Base-by-base conservation (phyloP, 2,329 filamentous ascomycete species). In the Colletotrichum gloeosporioides region DNA sequence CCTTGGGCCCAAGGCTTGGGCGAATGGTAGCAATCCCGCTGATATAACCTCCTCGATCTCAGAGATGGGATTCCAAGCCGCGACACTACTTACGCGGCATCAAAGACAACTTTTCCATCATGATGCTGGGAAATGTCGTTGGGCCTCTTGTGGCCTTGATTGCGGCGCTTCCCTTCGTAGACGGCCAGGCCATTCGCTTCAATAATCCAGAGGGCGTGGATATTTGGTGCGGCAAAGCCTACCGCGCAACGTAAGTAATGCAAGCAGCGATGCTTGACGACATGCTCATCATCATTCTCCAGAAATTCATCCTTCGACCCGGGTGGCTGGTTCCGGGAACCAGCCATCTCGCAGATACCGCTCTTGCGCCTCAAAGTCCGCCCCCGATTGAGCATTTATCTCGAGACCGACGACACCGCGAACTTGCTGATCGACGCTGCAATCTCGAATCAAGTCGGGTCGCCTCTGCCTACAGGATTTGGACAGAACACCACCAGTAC, bases 371-470 rank as follows among this genome's bases (percentile, higher is more conserved):
- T 89, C 55, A 86, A 88, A 66, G 83, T 89, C 78, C 83, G 83
- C 39, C 85, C 88, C 8, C 85, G 88, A 3, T 86, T 88, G 79
- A 89, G 84, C 79, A 82, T 89, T 61, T 89, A 89, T 68, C 81
- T 89, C 3, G 84, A 83, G 18, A 83, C 81, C 61, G 88, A 89
- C 73, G 68, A 77, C 4, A 76, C 79, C 5, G 88, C 83, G 4
- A 85, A 87, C 22, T 87, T 89, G 69, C 81, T 89, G 7, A 83
- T 90, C 61, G 84, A 86, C 27, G 86, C 88, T 2, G 82, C 79
- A 9, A 77, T 88, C 8, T 89, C 87, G 7, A 81, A 81, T 6
- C 87, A 83, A 80, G 82, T 83, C 64, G 88, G 88, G 6, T 79
- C 78, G 4, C 79, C 82, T 2, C 87, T 86, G 79, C 81, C 82